These are phyloP conservation scores for Phoma sp. DNA, from an alignment of 2,329 filamentous ascomycete species.

Conservation along the genomic window DNA sequence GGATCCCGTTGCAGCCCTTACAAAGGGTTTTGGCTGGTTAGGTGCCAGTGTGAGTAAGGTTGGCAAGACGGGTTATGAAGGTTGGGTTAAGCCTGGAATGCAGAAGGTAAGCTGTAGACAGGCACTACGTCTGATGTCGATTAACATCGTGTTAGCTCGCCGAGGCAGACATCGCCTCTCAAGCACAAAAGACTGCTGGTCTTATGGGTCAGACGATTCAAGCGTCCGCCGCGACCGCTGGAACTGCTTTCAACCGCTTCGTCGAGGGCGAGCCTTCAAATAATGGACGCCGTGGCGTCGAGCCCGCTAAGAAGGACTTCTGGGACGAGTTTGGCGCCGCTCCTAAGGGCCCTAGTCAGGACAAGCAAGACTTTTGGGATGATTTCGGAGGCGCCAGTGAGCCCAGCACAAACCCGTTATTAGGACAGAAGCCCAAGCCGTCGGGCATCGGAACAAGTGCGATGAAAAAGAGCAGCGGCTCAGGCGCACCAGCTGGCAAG, in stretches of 20 bases:
- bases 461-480: constrained; percentile 59
- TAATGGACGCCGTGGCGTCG: constrained; percentile 32
- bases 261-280: constrained; percentile 70
- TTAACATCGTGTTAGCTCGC: constrained; percentile 64
- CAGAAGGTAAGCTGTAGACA: constrained; percentile 67
- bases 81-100: constrained; percentile 90
- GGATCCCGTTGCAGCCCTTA: constrained; percentile 86
- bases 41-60: constrained; percentile 85
- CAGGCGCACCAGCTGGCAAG: constrained; percentile 40
- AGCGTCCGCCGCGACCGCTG: constrained; percentile 72
- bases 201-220: constrained; percentile 66
- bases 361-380: constrained; percentile 62
- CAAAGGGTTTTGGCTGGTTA: constrained; percentile 95
- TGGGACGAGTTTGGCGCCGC: constrained; percentile 72
- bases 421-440: constrained; percentile 46
- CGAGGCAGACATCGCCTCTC: constrained; percentile 63
- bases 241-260: constrained; percentile 82
- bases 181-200: constrained; percentile 65
- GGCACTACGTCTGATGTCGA: background rate
- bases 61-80: constrained; percentile 88
- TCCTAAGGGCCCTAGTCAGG: constrained; percentile 55
- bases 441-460: constrained; percentile 68
- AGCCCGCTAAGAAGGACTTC: constrained; percentile 67
- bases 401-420: constrained; percentile 24
- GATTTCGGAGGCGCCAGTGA: constrained; percentile 50